These are phyloP conservation scores for Colletotrichum simmondsii DNA, from an alignment of 2,329 filamentous ascomycete genomes.

Conservation along the genomic window DNA sequence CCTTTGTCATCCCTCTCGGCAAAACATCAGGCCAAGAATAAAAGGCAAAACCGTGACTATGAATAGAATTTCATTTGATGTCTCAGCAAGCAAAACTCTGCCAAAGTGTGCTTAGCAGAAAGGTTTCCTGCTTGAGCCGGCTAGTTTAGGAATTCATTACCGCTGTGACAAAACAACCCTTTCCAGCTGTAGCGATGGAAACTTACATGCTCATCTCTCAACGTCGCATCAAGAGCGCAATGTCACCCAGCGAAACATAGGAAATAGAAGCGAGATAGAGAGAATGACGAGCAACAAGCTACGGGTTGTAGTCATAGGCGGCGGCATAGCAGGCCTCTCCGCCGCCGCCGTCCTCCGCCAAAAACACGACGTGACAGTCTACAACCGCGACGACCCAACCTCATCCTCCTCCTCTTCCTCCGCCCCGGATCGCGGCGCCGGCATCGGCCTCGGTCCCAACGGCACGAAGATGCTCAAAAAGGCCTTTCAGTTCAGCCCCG, in stretches of 20 bases:
- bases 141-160: neutral
- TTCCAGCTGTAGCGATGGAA: no score
- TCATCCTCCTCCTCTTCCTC: neutral
- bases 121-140: no score
- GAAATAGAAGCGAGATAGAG: neutral
- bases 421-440: slow-evolving; percentile 22
- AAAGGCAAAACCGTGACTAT: neutral
- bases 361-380: slow-evolving; percentile 19
- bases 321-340: slow-evolving; percentile 28
- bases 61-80: slow-evolving; percentile 29
- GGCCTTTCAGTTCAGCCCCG: slow-evolving; percentile 18
- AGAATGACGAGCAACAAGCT: neutral
- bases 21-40: neutral
- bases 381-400: slow-evolving; percentile 11
- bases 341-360: slow-evolving; percentile 26
- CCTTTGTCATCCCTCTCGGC: neutral
- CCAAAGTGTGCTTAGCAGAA: neutral
- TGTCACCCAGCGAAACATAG: no score
- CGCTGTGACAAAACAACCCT: no score
- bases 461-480: slow-evolving; percentile 28
- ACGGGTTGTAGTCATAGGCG: slow-evolving; percentile 20
- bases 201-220: no score
- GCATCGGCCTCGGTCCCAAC: slow-evolving; percentile 28
- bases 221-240: no score
- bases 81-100: neutral